phyloP scores from a whole-genome alignment of 2,329 filamentous ascomycete species.

The Epichloe hybrida region DNA sequence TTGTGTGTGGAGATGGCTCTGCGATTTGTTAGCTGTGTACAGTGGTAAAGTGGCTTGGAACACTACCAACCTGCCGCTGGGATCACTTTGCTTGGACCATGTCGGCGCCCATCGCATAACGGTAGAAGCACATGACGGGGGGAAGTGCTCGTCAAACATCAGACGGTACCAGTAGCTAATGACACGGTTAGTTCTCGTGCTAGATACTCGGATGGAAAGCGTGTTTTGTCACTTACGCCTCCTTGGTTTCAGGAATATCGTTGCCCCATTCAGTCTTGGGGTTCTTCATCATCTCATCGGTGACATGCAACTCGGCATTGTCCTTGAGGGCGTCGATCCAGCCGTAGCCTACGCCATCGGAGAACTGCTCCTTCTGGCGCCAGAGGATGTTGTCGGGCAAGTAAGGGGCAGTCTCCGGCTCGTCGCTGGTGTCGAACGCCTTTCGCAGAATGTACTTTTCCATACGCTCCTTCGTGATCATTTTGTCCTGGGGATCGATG shows the following conservation, averaged over 20 bases:
- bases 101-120: slow-evolving; percentile 96
- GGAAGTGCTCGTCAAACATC: slow-evolving; percentile 98
- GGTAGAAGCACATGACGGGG: slow-evolving; percentile 75
- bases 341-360: slow-evolving; percentile 93
- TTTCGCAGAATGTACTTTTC: slow-evolving; percentile 98
- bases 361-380: slow-evolving; percentile 99
- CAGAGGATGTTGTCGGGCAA: slow-evolving; percentile 93
- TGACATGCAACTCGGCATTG: slow-evolving; percentile 76
- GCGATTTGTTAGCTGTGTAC: slow-evolving; percentile 10
- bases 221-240: slow-evolving; percentile 48
- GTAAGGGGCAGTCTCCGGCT: slow-evolving; percentile 70
- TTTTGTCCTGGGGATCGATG: slow-evolving; percentile 88
- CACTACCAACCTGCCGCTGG: slow-evolving; percentile 61
- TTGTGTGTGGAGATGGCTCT: slow-evolving; percentile 67
- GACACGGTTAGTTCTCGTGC: neutral
- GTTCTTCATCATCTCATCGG: slow-evolving; percentile 97
- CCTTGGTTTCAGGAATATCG: slow-evolving; percentile 92
- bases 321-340: slow-evolving; percentile 99
- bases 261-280: slow-evolving; percentile 90
- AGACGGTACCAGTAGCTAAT: slow-evolving; percentile 82
- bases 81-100: slow-evolving; percentile 93
- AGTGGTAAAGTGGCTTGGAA: neutral
- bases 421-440: slow-evolving; percentile 86
- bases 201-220: no score
- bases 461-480: slow-evolving; percentile 79